phyloP scores from a whole-genome alignment of 371 early-diverging fungal genomes.

The Actinomortierella ambigua region DNA sequence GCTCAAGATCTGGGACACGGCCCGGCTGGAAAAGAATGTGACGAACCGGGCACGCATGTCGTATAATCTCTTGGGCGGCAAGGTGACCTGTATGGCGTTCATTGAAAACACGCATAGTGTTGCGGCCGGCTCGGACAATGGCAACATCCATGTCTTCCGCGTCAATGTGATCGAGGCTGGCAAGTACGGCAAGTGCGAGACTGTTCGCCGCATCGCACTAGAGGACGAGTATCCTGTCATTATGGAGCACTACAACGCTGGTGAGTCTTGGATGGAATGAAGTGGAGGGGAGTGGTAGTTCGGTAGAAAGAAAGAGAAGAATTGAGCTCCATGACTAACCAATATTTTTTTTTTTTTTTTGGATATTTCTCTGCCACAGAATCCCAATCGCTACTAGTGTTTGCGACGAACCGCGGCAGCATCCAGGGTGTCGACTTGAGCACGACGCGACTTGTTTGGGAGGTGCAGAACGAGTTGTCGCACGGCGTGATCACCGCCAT shows the following conservation, averaged over 20 bases:
- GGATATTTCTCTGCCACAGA: slow-evolving; percentile 40
- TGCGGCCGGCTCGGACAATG: slow-evolving; percentile 86
- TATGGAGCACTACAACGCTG: slow-evolving; percentile 76
- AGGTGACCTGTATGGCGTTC: slow-evolving; percentile 79
- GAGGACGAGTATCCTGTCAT: slow-evolving; percentile 70
- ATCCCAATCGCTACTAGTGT: slow-evolving; percentile 74
- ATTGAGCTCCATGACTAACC: too few species aligned
- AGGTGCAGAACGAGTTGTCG: slow-evolving; percentile 59
- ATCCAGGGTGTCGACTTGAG: slow-evolving; percentile 80
- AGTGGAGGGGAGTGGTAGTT: too few species aligned
- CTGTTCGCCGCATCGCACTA: slow-evolving; percentile 59
- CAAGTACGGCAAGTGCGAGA: slow-evolving; percentile 66
- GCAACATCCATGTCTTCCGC: slow-evolving; percentile 83
- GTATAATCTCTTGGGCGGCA: slow-evolving; percentile 76
- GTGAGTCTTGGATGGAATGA: too few species aligned
- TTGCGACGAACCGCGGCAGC: slow-evolving; percentile 78
- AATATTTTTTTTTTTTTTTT: background rate
- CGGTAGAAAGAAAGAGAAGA: too few species aligned
- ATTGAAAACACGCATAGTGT: slow-evolving; percentile 82
- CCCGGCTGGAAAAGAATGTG: slow-evolving; percentile 81
- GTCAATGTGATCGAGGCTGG: slow-evolving; percentile 51
- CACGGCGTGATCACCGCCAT: slow-evolving; percentile 74
- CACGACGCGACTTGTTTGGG: slow-evolving; percentile 73
- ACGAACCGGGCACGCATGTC: slow-evolving; percentile 81
- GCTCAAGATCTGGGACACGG: slow-evolving; percentile 88